Evolutionary conservation across 139 green algal species (phyloP).

Genomic region (Volvox africanus): DNA sequence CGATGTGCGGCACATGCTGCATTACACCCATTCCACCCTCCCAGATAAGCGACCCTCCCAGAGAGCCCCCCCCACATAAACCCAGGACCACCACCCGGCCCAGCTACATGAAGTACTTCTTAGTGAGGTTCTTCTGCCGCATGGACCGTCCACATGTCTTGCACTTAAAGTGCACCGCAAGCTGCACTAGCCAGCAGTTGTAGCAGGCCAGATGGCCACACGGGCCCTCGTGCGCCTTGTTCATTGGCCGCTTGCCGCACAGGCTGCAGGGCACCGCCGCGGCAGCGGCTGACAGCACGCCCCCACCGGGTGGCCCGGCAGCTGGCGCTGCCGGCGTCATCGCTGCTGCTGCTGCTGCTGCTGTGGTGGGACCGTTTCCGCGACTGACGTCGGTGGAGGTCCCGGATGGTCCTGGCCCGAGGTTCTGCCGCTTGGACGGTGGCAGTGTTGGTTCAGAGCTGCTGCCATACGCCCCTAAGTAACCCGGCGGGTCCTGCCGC

Average conservation of each 20-base stretch:
- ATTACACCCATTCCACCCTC: too few relatives aligned
- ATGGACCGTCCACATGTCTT: slow-evolving; percentile 54
- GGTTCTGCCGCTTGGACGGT: slow-evolving; percentile 29
- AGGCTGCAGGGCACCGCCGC: slow-evolving; percentile 44
- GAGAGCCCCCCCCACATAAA: too few relatives aligned
- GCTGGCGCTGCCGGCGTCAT: background rate
- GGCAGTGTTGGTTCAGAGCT: background rate
- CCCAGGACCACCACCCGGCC: too few relatives aligned
- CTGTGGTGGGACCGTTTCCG: background rate
- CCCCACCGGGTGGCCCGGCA: background rate
- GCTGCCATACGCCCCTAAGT: slow-evolving; percentile 7
- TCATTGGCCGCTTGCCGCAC: slow-evolving; percentile 65
- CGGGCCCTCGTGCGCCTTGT: slow-evolving; percentile 59
- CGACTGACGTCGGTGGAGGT: background rate
- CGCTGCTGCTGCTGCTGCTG: background rate
- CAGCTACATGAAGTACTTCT: slow-evolving; percentile 59
- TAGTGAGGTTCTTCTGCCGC: slow-evolving; percentile 64
- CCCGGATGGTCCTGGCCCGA: background rate
- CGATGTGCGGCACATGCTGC: too few relatives aligned
- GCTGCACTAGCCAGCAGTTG: slow-evolving; percentile 71
- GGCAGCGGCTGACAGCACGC: slow-evolving; percentile 3
- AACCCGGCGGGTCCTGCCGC: background rate
- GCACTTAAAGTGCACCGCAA: slow-evolving; percentile 66
- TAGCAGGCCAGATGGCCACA: slow-evolving; percentile 79
- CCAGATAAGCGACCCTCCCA: too few relatives aligned